A percentile compares a stretch with the other conserved stretches of the same genome.
phyloP scores from a whole-genome alignment of 2,329 filamentous ascomycete genomes.

The Calonectria naviculata region DNA sequence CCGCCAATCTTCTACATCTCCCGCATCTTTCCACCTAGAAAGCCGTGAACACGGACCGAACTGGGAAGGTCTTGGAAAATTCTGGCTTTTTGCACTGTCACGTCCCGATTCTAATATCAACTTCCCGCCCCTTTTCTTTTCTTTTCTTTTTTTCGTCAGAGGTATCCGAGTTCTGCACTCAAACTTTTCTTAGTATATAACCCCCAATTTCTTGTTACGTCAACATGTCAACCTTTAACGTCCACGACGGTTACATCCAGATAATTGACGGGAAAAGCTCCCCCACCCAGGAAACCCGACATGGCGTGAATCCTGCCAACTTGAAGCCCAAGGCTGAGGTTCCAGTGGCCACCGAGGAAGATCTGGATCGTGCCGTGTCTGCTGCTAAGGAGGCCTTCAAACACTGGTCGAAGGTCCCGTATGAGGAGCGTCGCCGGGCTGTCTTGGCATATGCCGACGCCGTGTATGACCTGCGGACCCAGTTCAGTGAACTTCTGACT shows the following conservation, averaged over 20 bases:
- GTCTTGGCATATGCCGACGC: slow-evolving; percentile 40
- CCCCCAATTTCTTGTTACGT: too few relatives aligned
- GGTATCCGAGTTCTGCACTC: too few relatives aligned
- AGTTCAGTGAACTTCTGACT: slow-evolving; percentile 37
- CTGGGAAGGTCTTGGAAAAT: too few relatives aligned
- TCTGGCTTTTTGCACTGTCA: too few relatives aligned
- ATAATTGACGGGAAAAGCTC: slow-evolving; percentile 36
- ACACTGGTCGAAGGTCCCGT: slow-evolving; percentile 39
- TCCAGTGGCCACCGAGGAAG: slow-evolving; percentile 36
- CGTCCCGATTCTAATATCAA: too few relatives aligned
- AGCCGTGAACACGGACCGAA: too few relatives aligned
- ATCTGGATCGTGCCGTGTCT: slow-evolving; percentile 39
- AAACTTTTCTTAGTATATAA: too few relatives aligned
- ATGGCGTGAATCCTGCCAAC: slow-evolving; percentile 44
- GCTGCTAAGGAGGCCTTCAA: slow-evolving; percentile 39
- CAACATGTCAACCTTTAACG: too few relatives aligned
- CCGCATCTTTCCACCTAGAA: too few relatives aligned
- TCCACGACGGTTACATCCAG: slow-evolving; percentile 34
- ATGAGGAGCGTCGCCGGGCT: slow-evolving; percentile 34
- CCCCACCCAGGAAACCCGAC: slow-evolving; percentile 29
- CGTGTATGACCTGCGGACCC: slow-evolving; percentile 28
- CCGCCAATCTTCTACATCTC: too few relatives aligned
- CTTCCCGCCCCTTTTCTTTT: too few relatives aligned
- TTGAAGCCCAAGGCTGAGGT: slow-evolving; percentile 44
- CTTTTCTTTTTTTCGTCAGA: too few relatives aligned